Percentiles rank a stretch among this genome's conserved stretches.
These are phyloP conservation scores for Setomelanomma holmii DNA, from an alignment of 2,329 filamentous ascomycete species.

Conservation along the genomic window DNA sequence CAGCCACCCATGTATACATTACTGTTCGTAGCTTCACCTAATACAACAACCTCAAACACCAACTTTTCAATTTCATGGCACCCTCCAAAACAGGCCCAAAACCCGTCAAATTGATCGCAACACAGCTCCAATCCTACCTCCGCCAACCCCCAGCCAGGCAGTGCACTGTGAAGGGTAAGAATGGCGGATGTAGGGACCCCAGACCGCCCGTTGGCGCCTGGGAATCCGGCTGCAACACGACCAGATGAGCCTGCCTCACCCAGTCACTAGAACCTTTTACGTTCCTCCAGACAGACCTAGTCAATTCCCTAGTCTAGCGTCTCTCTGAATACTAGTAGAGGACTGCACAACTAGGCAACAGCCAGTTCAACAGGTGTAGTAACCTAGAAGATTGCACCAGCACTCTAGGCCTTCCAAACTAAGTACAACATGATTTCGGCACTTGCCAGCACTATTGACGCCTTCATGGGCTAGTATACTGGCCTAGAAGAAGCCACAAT, in stretches of 20 bases:
- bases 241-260: background rate
- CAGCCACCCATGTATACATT: constrained; percentile 2
- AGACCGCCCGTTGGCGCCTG: no score
- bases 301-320: background rate
- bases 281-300: background rate
- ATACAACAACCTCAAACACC: background rate
- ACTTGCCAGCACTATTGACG: no score
- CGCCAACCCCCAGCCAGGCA: background rate
- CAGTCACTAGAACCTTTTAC: background rate
- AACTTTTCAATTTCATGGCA: background rate
- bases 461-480: no score
- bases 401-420: no score
- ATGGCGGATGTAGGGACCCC: no score
- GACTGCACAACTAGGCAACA: no score
- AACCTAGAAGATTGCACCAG: no score
- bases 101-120: background rate
- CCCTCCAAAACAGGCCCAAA: background rate
- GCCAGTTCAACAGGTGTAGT: no score
- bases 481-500: no score
- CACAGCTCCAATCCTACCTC: background rate
- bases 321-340: no score
- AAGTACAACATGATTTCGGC: no score
- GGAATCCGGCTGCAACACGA: background rate
- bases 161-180: no score
- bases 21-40: constrained; percentile 1